A percentile compares a stretch with the other conserved stretches of the same genome.
Conservation (phyloP, 2,329 filamentous ascomycete species). For the Trichoderma polysporum region DNA sequence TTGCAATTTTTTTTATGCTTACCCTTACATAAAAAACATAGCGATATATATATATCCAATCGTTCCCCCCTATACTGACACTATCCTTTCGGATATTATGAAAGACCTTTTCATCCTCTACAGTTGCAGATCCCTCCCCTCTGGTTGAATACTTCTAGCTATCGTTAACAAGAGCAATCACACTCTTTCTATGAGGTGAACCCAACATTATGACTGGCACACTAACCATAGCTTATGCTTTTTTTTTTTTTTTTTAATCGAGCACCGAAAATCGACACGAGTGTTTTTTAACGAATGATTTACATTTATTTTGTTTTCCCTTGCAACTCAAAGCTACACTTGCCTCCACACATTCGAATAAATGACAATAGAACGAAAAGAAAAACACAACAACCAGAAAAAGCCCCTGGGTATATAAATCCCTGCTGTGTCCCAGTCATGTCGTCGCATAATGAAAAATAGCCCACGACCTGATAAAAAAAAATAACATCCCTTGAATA, state of each 20-base stretch:
- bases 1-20: background rate
- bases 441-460: slow-evolving; percentile 10
- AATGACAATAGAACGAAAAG: background rate
- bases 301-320: background rate
- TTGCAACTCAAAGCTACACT: background rate
- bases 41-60: background rate
- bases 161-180: background rate
- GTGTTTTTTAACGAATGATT: background rate
- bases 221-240: background rate
- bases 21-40: background rate
- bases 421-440: slow-evolving; percentile 19
- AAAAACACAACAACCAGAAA: slow-evolving; percentile 5
- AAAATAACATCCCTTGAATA: slow-evolving; percentile 8
- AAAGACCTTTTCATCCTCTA: background rate
- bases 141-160: too few species aligned
- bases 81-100: background rate
- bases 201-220: background rate
- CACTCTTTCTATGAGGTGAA: background rate
- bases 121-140: background rate
- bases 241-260: background rate
- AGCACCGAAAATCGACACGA: background rate
- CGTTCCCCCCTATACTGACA: background rate
- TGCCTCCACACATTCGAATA: background rate
- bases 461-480: slow-evolving; percentile 6
- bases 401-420: slow-evolving; percentile 21